Base-by-base conservation (phyloP, 2,329 filamentous ascomycete species). In the Pezicula radicicola region DNA sequence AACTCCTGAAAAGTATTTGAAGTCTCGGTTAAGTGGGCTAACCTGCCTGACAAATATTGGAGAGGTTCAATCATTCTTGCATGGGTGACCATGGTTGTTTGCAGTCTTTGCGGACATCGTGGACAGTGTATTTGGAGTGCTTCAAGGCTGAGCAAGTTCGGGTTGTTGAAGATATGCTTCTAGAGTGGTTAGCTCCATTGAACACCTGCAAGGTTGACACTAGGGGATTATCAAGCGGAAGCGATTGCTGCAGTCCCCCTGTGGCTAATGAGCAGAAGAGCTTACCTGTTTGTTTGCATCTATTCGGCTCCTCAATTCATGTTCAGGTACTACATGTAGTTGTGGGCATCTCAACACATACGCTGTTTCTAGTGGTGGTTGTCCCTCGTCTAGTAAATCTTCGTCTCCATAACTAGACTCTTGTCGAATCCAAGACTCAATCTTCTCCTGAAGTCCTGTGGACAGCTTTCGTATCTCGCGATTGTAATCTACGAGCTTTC, bases 291-390 rank as follows among this genome's bases (percentile, higher is more conserved):
- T 15, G 35, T 37, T 37, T 37, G 8, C 16, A 16, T 37, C 16
- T 37, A 15, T 37, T 6, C 16, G 35, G 35, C 35, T 37, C 35
- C 4, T 37, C 16, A 37, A 37, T 16, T 37, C 35, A 16, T 37
- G 16, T 16, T 37, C 16, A 16, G 46, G 46, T 9, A 48, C 10
- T 15, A 48, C 28, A 33, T 58, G 67, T 73, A 50, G 75, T 75
- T 39, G 46, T 8, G 46, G 46, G 35, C 46, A 48, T 12, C 16
- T 48, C 7, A 39, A 52, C 67, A 67, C 36, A 39, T 48, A 48
- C 3, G 46, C 46, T 12, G 35, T 37, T 37, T 37, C 4, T 15
- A 37, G 35, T 15, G 16, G 13, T 37, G 13, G 35, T 16, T 37
- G 13, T 15, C 16, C 16, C 13, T 37, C 35, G 13, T 7, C 8